phyloP scores from a whole-genome alignment of 2,329 filamentous ascomycete species.

The Calonectria montana region DNA sequence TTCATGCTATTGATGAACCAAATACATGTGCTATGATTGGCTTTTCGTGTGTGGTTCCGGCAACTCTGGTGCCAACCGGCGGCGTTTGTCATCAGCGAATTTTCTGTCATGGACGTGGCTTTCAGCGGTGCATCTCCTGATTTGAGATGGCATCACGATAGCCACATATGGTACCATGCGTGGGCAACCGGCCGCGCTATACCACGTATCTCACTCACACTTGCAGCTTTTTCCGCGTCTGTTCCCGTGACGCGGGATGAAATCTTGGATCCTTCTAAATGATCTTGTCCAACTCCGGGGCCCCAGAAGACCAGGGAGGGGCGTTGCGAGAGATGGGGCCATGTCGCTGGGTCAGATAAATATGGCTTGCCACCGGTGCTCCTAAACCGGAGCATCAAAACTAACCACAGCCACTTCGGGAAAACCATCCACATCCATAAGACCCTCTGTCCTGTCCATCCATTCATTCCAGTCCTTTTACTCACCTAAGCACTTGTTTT shows the following conservation, averaged over 20 bases:
- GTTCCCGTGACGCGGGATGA: not conserved
- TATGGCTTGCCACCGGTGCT: constrained; percentile 14
- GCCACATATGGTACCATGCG: not conserved
- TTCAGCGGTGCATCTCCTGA: not conserved
- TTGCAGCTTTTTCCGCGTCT: not conserved
- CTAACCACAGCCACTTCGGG: not conserved
- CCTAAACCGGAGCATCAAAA: constrained; percentile 14
- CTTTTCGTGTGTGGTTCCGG: constrained; percentile 2
- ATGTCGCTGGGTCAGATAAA: constrained; percentile 3
- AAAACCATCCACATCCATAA: not conserved
- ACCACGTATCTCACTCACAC: no score
- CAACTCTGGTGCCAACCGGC: constrained; percentile 7
- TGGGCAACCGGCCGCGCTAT: not conserved
- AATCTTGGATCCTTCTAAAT: constrained; percentile 8
- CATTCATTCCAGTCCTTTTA: not conserved
- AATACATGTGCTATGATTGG: constrained; percentile 21
- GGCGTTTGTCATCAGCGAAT: not conserved
- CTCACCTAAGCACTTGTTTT: not conserved
- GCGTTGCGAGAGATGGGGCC: constrained; percentile 1
- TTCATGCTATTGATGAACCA: constrained; percentile 8
- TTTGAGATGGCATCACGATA: not conserved
- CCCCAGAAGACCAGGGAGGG: constrained; percentile 14
- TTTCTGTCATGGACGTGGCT: not conserved
- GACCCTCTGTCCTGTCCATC: not conserved
- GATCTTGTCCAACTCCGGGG: constrained; percentile 18